Conservation (phyloP, 2,329 filamentous ascomycete genomes). For the Colletotrichum incanum region DNA sequence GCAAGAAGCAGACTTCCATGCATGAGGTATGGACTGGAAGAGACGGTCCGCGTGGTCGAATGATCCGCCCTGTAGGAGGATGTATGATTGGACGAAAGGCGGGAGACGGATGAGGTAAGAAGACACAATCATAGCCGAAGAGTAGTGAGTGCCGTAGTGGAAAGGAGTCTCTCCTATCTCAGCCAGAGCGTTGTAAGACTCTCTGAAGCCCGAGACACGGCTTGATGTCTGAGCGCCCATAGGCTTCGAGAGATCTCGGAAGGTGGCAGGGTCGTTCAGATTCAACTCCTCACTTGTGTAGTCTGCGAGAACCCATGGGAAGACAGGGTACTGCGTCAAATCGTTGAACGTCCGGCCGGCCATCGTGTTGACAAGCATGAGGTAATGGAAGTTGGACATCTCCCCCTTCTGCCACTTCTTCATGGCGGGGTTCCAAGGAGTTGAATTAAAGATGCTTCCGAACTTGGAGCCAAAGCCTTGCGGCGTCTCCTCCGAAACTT, state of each 20-base stretch:
- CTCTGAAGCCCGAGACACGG: conserved; percentile 84
- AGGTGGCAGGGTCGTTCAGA: conserved; percentile 85
- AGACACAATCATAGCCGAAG: conserved; percentile 98
- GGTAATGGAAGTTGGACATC: conserved; percentile 98
- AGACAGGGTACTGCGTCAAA: conserved; percentile 97
- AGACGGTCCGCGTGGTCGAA: conserved; percentile 97
- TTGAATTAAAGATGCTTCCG: conserved; percentile 90
- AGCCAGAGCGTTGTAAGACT: conserved; percentile 88
- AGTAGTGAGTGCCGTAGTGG: conserved; percentile 98
- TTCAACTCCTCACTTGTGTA: conserved; percentile 96
- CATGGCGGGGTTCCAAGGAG: conserved; percentile 86
- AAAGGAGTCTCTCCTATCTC: conserved; percentile 96
- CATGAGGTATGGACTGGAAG: conserved; percentile 92
- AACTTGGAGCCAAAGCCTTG: conserved; percentile 87
- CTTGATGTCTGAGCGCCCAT: conserved; percentile 92
- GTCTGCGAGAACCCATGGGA: conserved; percentile 96
- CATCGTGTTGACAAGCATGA: conserved; percentile 99
- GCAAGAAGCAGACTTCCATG: conserved; percentile 91
- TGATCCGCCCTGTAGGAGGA: conserved; percentile 92
- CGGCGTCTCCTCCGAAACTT: conserved; percentile 72
- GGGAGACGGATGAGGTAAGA: conserved; percentile 96
- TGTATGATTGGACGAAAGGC: conserved; percentile 95
- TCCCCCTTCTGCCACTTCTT: conserved; percentile 94
- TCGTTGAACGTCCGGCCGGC: conserved; percentile 98
- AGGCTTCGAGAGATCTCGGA: conserved; percentile 92